phyloP scores from a whole-genome alignment of 345 rosid genomes.

The Dimocarpus longan region DNA sequence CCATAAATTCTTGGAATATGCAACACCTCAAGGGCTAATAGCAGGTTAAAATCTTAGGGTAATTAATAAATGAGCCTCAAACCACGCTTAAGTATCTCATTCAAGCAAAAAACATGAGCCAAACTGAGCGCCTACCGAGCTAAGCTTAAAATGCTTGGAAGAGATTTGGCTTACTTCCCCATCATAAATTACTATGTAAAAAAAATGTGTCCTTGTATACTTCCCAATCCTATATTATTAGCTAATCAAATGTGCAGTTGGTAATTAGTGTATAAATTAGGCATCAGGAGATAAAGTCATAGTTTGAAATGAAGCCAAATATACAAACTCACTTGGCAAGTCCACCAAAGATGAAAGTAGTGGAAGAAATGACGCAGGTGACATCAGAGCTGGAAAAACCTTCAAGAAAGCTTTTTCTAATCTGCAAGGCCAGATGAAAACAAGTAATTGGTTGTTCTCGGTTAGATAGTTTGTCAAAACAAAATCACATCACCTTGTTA shows the following conservation, averaged over 20 bases:
- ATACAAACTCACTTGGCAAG: constrained; percentile 72
- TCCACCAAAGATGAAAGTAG: constrained; percentile 83
- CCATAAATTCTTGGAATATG: neutral
- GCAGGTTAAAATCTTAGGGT: neutral
- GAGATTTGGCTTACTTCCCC: neutral
- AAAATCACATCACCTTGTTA: neutral
- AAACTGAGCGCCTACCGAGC: neutral
- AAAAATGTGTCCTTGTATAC: too few relatives aligned
- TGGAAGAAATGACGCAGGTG: constrained; percentile 94
- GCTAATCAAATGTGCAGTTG: neutral
- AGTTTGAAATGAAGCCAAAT: neutral
- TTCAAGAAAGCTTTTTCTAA: constrained; percentile 72
- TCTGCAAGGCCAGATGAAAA: constrained; percentile 46
- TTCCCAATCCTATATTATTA: too few relatives aligned
- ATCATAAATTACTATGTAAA: neutral
- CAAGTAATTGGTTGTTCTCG: constrained; percentile 13
- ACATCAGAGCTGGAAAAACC: constrained; percentile 75
- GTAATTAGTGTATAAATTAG: constrained; percentile 12
- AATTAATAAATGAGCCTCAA: neutral
- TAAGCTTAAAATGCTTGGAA: neutral
- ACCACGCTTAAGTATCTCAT: neutral
- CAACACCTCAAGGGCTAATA: neutral
- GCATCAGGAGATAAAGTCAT: constrained; percentile 2
- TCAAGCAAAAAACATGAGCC: neutral
- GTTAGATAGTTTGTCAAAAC: neutral